These are phyloP conservation scores for Cryptosporidium canis DNA, from an alignment of 169 alveolate genomes.

Conservation along the genomic window DNA sequence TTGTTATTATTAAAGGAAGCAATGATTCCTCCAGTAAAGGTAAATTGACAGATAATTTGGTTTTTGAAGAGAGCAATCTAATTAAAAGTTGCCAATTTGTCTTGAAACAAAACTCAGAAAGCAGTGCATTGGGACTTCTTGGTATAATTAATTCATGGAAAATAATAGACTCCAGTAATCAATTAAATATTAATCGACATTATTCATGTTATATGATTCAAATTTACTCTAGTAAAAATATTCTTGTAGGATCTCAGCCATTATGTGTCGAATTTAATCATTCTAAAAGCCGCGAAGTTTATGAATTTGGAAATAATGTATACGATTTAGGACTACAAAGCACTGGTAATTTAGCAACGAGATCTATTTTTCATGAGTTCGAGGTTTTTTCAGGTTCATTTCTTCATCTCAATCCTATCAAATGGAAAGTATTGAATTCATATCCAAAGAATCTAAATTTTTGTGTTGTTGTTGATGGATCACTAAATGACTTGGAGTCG, in stretches of 20 bases:
- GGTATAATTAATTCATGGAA: background rate
- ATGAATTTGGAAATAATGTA: background rate
- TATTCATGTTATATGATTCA: conserved; percentile 34
- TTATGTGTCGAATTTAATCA: background rate
- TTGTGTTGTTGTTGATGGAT: background rate
- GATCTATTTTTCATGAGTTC: background rate
- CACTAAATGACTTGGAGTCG: background rate
- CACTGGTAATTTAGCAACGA: background rate
- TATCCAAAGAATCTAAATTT: conserved; percentile 34
- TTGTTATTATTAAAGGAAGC: background rate
- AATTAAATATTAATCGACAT: background rate
- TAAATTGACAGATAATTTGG: background rate
- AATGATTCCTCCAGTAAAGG: background rate
- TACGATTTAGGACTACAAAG: background rate
- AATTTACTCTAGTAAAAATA: background rate
- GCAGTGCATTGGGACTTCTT: background rate
- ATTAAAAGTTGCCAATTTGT: background rate
- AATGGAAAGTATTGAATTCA: conserved; percentile 31
- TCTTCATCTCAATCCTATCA: conserved; percentile 39
- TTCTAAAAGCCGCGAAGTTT: background rate
- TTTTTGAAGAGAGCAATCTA: conserved; percentile 17
- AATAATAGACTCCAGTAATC: background rate
- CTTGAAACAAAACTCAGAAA: background rate
- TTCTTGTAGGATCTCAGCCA: conserved; percentile 37
- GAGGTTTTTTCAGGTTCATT: conserved; percentile 34